phyloP scores from a whole-genome alignment of 306 rosid genomes.

The Vicia villosa region DNA sequence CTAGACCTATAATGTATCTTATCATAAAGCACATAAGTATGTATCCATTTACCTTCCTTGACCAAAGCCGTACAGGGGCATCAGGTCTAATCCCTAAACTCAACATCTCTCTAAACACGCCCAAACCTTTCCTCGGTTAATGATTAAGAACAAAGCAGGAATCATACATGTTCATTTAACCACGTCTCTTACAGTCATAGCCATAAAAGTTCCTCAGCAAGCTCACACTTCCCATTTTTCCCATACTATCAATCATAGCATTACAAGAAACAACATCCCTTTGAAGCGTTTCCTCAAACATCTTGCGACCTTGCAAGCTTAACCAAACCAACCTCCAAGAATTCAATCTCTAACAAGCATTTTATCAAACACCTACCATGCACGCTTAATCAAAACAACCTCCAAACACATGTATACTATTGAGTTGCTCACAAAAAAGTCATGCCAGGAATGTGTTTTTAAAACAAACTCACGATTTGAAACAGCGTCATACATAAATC shows the following conservation, averaged over 20 bases:
- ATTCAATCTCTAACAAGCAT: constrained; percentile 53
- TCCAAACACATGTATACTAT: constrained; percentile 53
- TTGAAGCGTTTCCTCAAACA: constrained; percentile 47
- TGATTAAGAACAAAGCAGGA: constrained; percentile 45
- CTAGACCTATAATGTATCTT: constrained; percentile 35
- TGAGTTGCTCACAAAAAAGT: too few species aligned
- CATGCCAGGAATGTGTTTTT: too few species aligned
- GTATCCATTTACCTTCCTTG: constrained; percentile 64
- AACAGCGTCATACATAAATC: too few species aligned
- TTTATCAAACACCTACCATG: constrained; percentile 50
- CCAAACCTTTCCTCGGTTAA: constrained; percentile 42
- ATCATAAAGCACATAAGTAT: constrained; percentile 39
- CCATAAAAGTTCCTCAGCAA: constrained; percentile 51
- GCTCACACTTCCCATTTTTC: too few species aligned
- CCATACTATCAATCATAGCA: too few species aligned
- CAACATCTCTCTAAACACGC: constrained; percentile 56
- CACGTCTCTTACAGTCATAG: constrained; percentile 45
- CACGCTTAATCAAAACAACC: constrained; percentile 40
- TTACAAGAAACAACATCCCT: constrained; percentile 45
- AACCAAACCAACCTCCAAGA: too few species aligned
- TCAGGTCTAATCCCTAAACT: constrained; percentile 46
- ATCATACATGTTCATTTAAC: constrained; percentile 57
- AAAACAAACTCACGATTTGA: too few species aligned
- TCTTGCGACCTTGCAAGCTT: constrained; percentile 47
- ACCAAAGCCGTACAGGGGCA: constrained; percentile 54